Evolutionary conservation across 768 basidiomycete genomes (phyloP).

Genomic region (Cystobasidium ongulense): DNA sequence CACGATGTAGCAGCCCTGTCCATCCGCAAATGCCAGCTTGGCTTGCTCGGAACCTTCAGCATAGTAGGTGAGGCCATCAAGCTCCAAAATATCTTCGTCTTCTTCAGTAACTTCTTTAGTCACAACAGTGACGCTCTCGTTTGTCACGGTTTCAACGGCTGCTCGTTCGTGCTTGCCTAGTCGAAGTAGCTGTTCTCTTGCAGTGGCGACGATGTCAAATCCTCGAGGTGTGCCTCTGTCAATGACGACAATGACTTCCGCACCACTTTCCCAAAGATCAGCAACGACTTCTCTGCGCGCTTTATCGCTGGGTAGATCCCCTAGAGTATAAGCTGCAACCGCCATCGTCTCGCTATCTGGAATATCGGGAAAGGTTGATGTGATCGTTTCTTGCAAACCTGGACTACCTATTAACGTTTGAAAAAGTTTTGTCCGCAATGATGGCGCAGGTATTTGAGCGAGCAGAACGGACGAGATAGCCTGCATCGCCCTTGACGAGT

Average conservation of each 20-base stretch:
- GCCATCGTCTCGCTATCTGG: constrained; percentile 53
- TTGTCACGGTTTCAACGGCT: neutral
- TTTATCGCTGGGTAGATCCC: constrained; percentile 58
- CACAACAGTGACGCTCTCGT: neutral
- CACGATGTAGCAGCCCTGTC: constrained; percentile 65
- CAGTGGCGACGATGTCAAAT: constrained; percentile 69
- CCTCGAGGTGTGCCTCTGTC: constrained; percentile 71
- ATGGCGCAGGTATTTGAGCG: constrained; percentile 33
- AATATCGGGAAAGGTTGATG: constrained; percentile 26
- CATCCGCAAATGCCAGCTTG: constrained; percentile 22
- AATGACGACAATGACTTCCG: constrained; percentile 74
- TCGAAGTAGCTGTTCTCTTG: constrained; percentile 61
- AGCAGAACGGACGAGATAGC: constrained; percentile 37
- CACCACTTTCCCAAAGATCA: constrained; percentile 87
- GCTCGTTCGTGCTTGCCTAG: constrained; percentile 35
- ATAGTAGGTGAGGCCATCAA: constrained; percentile 27
- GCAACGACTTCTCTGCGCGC: constrained; percentile 62
- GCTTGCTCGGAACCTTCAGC: constrained; percentile 40
- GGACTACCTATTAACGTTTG: constrained; percentile 20
- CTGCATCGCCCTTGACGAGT: constrained; percentile 48
- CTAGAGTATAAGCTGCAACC: constrained; percentile 75
- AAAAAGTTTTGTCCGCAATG: constrained; percentile 24
- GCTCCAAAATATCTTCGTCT: constrained; percentile 45
- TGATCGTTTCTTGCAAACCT: constrained; percentile 9
- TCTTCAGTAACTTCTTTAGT: constrained; percentile 36